Evolutionary conservation across 768 basidiomycete genomes (phyloP), one percentile per base, ranked within the genome.

Genomic region (Nidula microcarpa): DNA sequence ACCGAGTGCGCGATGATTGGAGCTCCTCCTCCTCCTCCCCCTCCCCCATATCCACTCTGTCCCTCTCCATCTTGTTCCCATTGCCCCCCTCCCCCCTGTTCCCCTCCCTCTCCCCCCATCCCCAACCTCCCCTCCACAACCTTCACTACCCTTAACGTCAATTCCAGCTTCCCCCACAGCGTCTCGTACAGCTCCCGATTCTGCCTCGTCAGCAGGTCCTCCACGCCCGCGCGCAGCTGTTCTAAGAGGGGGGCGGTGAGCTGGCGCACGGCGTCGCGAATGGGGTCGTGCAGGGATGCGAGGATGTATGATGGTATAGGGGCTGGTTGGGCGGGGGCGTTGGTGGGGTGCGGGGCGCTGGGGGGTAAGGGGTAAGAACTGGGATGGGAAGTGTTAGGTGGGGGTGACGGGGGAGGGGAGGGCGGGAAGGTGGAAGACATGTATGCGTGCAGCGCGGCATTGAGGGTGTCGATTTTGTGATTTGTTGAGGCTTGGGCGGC

Each of bases 101-200:
- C 23, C 23, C 23, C 23, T 30, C 2, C 23, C 3, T 4, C 23
- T 30, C 2, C 23, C 23, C 23, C 23, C 23, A 30, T 30, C 2
- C 23, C 23, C 3, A 41, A 41, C 16, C 3, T 11, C 39, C 2
- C 50, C 39, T 50, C 34, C 18, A 60, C 50, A 2, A 3, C 46
- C 46, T 34, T 34, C 37, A 67, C 33, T 2, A 67, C 36, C 36
- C 48, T 47, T 7, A 57, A 51, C n/a, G 63, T 58, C 43, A 50
- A 17, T 23, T 52, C 36, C 37, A 67, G 39, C 46, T 54, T 60
- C 13, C 49, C 52, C 62, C 62, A 65, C 9, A 61, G 34, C 33
- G 51, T 57, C 34, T 30, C 43, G 46, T 55, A 61, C 11, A 68
- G 45, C 47, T 60, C 55, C 44, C 13, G 37, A 36, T 59, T 62